Evolutionary conservation across 2,329 filamentous ascomycete genomes (phyloP).

Genomic region (Pezicula radicicola): DNA sequence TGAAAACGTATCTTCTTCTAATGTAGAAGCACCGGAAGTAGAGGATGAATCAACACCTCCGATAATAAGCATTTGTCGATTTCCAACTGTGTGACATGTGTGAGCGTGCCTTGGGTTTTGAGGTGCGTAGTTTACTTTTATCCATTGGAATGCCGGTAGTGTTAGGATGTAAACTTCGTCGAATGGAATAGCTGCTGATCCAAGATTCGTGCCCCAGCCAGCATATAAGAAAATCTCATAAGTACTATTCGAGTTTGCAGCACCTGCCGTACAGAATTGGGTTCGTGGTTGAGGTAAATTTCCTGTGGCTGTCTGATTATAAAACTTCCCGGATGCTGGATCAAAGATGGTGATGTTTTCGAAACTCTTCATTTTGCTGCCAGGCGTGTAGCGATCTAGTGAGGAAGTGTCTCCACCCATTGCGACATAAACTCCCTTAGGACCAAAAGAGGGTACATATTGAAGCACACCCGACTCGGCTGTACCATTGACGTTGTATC

Average conservation of each 20-base stretch:
- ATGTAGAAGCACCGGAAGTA: no score
- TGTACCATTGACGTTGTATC: no score
- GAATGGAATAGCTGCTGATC: constrained; percentile 2
- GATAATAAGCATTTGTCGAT: constrained; percentile 13
- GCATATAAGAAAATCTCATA: constrained; percentile 11
- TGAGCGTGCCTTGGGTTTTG: constrained; percentile 8
- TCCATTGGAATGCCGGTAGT: constrained; percentile 17
- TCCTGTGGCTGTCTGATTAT: constrained; percentile 9
- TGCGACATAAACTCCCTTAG: constrained; percentile 3
- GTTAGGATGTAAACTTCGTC: constrained; percentile 17
- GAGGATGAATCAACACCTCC: constrained; percentile 10
- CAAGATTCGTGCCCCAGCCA: constrained; percentile 11
- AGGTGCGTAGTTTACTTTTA: constrained; percentile 6
- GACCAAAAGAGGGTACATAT: constrained; percentile 7
- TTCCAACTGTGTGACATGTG: constrained; percentile 10
- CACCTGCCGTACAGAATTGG: constrained; percentile 9
- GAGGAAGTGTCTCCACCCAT: neutral
- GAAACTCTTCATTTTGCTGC: neutral
- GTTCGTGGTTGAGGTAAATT: constrained; percentile 9
- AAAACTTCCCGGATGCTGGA: constrained; percentile 4
- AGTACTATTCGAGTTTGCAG: constrained; percentile 7
- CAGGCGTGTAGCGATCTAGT: neutral
- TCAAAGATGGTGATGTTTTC: constrained; percentile 10
- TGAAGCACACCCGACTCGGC: constrained; percentile 2
- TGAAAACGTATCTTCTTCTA: neutral